Evolutionary conservation across 108 stramenopile genomes (phyloP).

Genomic region (Nitzschia palea): DNA sequence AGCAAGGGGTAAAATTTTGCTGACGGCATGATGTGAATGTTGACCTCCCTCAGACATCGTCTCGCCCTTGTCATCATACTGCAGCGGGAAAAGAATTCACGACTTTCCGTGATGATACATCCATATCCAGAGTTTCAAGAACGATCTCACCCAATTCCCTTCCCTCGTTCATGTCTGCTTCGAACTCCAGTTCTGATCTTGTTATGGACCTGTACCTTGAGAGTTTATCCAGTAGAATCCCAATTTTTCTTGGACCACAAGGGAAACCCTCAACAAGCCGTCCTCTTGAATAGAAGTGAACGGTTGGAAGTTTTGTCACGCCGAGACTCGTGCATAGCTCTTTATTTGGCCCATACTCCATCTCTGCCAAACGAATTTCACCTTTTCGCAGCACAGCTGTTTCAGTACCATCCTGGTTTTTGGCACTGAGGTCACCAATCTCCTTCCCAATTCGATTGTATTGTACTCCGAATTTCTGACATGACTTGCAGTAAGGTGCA

Average conservation of each 20-base stretch:
- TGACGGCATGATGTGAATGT: too few species aligned
- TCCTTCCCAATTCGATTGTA: conserved; percentile 44
- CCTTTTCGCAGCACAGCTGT: conserved; percentile 25
- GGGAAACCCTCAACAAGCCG: conserved; percentile 15
- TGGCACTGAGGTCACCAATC: conserved; percentile 37
- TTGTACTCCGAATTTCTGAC: conserved; percentile 58
- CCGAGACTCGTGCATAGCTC: conserved; percentile 57
- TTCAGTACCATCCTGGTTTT: not conserved
- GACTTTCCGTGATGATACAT: too few species aligned
- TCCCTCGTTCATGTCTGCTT: conserved; percentile 23
- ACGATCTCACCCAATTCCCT: conserved; percentile 1
- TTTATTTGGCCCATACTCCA: conserved; percentile 53
- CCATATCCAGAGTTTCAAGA: conserved; percentile 3
- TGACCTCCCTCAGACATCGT: too few species aligned
- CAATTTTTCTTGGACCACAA: conserved; percentile 36
- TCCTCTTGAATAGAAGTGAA: conserved; percentile 45
- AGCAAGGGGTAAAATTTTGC: too few species aligned
- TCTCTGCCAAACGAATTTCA: conserved; percentile 59
- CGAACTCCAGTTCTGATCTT: conserved; percentile 16
- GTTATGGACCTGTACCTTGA: conserved; percentile 3
- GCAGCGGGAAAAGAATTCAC: too few species aligned
- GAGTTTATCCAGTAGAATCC: conserved; percentile 5
- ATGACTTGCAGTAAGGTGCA: conserved; percentile 68
- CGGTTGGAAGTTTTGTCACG: conserved; percentile 60
- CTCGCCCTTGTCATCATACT: too few species aligned